Base-by-base conservation (phyloP, 2,329 filamentous ascomycete genomes). In the Zymoseptoria passerinii region DNA sequence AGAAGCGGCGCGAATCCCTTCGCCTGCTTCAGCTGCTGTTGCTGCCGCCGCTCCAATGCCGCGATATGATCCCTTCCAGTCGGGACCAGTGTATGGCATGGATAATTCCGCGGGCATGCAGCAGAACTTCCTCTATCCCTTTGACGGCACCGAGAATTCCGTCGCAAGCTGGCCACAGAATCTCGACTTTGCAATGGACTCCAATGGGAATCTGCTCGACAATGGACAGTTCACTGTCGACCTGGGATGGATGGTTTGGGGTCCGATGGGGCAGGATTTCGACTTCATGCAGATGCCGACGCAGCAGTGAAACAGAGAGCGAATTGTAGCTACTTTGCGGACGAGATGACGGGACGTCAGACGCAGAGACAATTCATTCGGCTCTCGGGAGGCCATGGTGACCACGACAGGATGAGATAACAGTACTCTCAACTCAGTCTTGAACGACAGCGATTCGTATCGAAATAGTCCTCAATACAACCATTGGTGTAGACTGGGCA, bases 1-100 rank as follows among this genome's bases (percentile, higher is more conserved):
- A 44, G 61, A 63, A 28, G 57, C 60, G 0, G 59, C 61, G 4
- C 35, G 35, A 5, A 13, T 44, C 16, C 16, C 13, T 16, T 44
- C 35, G 13, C 35, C 35, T 44, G 35, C 35, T 44, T 44, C 35
- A 16, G 13, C 35, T 16, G n/a, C 35, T 16, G 35, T 44, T 7
- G 35, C 35, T 16, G 35, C 13, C 35, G 35, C 16, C 2, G 35
- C 13, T 13, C 35, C 35, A 7, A 44, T 7, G 2, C 35, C 35
- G 35, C 35, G 5, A 2, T 44, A 44, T 16, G 10, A n/a, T 44
- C 7, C 13, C 35, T 44, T 44, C 13, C 35, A 44, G 13, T 44
- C 35, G 13, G 35, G 35, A 7, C 35, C 35, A 7, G 16, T 16
- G n/a, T 44, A n/a, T 6, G 35, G 35, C 35, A 44, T 16, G 35